A percentile compares a stretch with the other conserved stretches of the same genome.
Conservation (phyloP, 257 asterid species). For the Gardenia jasminoides region DNA sequence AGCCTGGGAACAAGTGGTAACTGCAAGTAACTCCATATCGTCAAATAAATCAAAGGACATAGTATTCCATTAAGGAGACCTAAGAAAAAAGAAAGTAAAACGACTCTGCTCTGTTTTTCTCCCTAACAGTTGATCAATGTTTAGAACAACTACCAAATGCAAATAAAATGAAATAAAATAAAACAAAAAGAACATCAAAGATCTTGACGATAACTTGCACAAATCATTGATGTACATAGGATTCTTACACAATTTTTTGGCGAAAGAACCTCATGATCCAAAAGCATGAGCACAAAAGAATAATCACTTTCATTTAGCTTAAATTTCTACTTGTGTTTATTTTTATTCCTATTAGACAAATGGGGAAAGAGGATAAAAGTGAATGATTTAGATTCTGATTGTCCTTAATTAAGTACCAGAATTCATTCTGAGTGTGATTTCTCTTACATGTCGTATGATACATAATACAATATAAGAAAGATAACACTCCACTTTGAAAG, state of each 20-base stretch:
- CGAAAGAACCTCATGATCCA: neutral
- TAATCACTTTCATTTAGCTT: neutral
- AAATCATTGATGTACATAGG: neutral
- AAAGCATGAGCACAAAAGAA: neutral
- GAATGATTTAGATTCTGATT: neutral
- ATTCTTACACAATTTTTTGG: neutral
- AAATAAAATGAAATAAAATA: neutral
- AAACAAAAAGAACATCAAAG: no score
- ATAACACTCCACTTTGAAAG: neutral
- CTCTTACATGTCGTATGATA: neutral
- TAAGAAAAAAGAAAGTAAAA: neutral
- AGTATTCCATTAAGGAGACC: neutral
- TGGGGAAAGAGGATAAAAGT: neutral
- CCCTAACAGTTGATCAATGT: neutral
- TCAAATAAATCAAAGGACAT: neutral
- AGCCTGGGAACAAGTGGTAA: constrained; percentile 74
- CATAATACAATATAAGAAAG: neutral
- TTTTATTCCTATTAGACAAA: neutral
- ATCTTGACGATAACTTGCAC: neutral
- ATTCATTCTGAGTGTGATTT: neutral
- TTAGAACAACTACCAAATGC: neutral
- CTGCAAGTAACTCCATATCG: constrained; percentile 44
- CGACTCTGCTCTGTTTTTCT: neutral
- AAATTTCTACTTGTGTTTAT: neutral
- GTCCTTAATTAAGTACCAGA: neutral